phyloP scores from a whole-genome alignment of 148 eudicot genomes.

The Simmondsia chinensis region DNA sequence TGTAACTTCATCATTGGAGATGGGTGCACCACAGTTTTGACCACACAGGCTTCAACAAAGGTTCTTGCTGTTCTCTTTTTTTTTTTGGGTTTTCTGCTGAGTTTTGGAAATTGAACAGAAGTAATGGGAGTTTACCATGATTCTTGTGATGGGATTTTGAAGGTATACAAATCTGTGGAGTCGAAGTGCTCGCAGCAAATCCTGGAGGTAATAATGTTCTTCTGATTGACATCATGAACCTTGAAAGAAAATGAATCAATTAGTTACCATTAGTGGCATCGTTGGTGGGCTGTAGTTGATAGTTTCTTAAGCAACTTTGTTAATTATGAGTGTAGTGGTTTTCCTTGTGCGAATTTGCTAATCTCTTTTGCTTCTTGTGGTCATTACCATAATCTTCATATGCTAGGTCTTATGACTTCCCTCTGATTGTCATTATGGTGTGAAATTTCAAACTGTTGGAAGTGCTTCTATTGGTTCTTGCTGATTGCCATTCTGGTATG shows the following conservation, averaged over 20 bases:
- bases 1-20: slow-evolving; percentile 62
- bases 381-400: too few species aligned
- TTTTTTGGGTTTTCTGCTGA: not conserved
- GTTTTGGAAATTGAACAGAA: not conserved
- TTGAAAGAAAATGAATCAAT: not conserved
- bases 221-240: not conserved
- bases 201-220: slow-evolving; percentile 49
- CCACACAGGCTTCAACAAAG: slow-evolving; percentile 97
- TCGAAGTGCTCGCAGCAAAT: slow-evolving; percentile 63
- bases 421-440: too few species aligned
- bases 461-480: too few species aligned
- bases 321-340: too few species aligned
- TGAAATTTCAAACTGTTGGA: too few species aligned
- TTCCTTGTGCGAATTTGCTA: too few species aligned
- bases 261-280: not conserved
- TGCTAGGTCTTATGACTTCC: too few species aligned
- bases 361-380: too few species aligned
- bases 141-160: not conserved
- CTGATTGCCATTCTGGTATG: too few species aligned
- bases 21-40: slow-evolving; percentile 79
- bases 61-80: slow-evolving; percentile 18
- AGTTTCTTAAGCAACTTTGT: too few species aligned
- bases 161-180: slow-evolving; percentile 77
- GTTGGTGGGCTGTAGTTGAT: too few species aligned
- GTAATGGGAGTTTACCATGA: not conserved